phyloP scores from a whole-genome alignment of 441 rosid species.

The Dalechampia spathulata region DNA sequence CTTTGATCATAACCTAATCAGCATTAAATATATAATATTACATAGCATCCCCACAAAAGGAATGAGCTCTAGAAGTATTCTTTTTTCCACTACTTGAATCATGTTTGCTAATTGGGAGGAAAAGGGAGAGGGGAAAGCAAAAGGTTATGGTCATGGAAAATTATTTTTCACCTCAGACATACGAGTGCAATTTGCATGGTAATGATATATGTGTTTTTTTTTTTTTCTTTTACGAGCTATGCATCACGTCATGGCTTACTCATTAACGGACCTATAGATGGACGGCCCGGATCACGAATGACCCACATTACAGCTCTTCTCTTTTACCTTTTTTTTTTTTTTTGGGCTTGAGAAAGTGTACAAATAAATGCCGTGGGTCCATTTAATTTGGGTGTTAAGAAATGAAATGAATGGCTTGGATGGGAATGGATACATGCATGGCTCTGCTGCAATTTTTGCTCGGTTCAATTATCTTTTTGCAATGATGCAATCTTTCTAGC shows the following conservation, averaged over 20 bases:
- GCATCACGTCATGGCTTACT: constrained; percentile 17
- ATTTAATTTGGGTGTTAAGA: neutral
- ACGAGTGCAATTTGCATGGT: constrained; percentile 17
- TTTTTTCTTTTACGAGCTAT: neutral
- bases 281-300: too few relatives aligned
- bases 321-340: too few relatives aligned
- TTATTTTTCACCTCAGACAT: constrained; percentile 5
- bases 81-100: neutral
- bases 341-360: constrained; percentile 17
- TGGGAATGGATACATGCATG: constrained; percentile 12
- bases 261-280: constrained; percentile 12
- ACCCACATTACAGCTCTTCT: too few relatives aligned
- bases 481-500: constrained; percentile 8
- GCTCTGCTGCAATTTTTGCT: constrained; percentile 1
- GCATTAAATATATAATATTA: too few relatives aligned
- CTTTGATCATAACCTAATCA: neutral
- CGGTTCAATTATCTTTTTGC: neutral
- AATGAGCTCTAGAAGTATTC: neutral
- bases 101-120: neutral
- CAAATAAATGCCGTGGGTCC: constrained; percentile 22
- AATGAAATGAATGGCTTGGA: constrained; percentile 16
- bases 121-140: neutral
- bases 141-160: neutral
- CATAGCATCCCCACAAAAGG: neutral
- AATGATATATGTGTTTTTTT: constrained; percentile 14